Conservation (phyloP, 805 yeast genomes). For the Cyberlindnera meyerae region DNA sequence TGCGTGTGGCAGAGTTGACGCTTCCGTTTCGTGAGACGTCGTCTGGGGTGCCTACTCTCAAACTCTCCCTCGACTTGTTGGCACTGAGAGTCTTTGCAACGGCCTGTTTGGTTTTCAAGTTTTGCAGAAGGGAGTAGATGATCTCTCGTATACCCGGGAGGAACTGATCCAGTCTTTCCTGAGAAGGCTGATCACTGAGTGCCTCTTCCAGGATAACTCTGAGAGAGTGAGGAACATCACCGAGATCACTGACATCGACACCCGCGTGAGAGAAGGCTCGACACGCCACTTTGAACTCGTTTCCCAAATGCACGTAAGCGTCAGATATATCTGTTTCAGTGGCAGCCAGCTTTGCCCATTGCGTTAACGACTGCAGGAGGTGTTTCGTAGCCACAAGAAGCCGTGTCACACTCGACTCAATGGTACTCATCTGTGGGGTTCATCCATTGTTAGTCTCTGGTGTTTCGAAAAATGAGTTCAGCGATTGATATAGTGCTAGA, state of each 20-base stretch:
- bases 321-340: conserved; percentile 83
- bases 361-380: conserved; percentile 76
- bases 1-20: conserved; percentile 1
- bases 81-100: conserved; percentile 38
- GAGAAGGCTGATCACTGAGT: conserved; percentile 77
- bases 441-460: conserved; percentile 1
- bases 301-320: conserved; percentile 87
- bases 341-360: conserved; percentile 83
- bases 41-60: conserved; percentile 12
- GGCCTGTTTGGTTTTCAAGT: conserved; percentile 74
- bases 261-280: conserved; percentile 76
- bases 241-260: conserved; percentile 74
- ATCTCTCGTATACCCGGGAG: conserved; percentile 83
- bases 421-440: conserved; percentile 40
- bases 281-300: conserved; percentile 84
- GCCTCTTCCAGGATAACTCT: conserved; percentile 82
- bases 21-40: conserved; percentile 10
- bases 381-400: conserved; percentile 85
- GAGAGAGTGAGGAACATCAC: conserved; percentile 83
- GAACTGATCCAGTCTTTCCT: conserved; percentile 71
- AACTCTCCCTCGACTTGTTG: conserved; percentile 22
- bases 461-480: too few species aligned
- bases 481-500: too few species aligned
- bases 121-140: conserved; percentile 73
- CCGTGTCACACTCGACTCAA: conserved; percentile 74